phyloP scores from a whole-genome alignment of 2,329 filamentous ascomycete genomes.

The Ophiosphaerella korrae region DNA sequence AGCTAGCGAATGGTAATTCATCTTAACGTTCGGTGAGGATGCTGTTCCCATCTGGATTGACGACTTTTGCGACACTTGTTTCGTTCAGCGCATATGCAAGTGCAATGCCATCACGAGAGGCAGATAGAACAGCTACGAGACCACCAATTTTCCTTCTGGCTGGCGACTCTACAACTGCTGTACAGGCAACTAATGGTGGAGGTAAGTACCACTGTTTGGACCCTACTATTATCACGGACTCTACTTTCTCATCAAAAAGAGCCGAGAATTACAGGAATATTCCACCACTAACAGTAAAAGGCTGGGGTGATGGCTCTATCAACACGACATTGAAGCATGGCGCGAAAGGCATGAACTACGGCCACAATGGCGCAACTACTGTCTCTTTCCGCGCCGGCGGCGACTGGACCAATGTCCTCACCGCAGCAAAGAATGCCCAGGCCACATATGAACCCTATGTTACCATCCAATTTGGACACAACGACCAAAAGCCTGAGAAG shows the following conservation, averaged over 20 bases:
- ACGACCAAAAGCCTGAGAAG: conserved; percentile 59
- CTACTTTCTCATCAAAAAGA: neutral
- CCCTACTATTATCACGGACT: too few relatives aligned
- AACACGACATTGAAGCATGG: conserved; percentile 51
- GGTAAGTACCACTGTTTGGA: conserved; percentile 5
- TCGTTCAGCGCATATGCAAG: neutral
- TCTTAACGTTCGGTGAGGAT: neutral
- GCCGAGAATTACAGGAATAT: neutral
- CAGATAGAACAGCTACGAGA: conserved; percentile 2
- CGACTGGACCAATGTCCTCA: conserved; percentile 58
- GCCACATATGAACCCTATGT: conserved; percentile 54
- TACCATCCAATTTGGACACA: conserved; percentile 66
- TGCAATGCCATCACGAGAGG: neutral
- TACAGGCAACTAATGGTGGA: conserved; percentile 27
- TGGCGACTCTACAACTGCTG: conserved; percentile 46
- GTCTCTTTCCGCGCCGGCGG: conserved; percentile 59
- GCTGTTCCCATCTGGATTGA: neutral
- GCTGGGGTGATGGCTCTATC: conserved; percentile 64
- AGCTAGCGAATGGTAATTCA: too few relatives aligned
- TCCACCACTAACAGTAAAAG: conserved; percentile 25
- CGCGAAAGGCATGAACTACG: conserved; percentile 61
- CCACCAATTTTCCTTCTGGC: conserved; percentile 39
- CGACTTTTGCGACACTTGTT: neutral
- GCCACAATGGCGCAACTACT: conserved; percentile 60
- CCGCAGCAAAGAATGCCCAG: conserved; percentile 42